A percentile compares a stretch with the other conserved stretches of the same genome.
These are phyloP conservation scores for Suillus paluster DNA, from an alignment of 768 basidiomycete genomes.

Conservation along the genomic window DNA sequence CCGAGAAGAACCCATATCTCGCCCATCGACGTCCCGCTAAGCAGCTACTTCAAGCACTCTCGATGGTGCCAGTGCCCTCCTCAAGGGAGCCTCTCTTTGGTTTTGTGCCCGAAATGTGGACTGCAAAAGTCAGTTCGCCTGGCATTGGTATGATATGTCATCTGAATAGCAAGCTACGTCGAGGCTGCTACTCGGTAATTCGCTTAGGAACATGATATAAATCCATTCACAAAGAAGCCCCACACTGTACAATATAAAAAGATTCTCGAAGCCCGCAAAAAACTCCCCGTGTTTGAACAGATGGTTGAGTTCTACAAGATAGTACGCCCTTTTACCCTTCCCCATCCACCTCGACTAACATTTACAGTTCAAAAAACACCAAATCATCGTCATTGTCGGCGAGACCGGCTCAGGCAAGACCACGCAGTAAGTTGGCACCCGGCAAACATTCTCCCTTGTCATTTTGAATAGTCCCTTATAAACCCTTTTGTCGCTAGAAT, in stretches of 20 bases:
- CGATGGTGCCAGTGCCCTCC: constrained; percentile 20
- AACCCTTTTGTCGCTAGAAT: no score
- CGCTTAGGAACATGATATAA: constrained; percentile 75
- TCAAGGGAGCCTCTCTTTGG: constrained; percentile 70
- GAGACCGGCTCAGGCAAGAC: constrained; percentile 97
- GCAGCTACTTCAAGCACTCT: not conserved
- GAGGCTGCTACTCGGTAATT: not conserved
- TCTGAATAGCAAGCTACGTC: not conserved
- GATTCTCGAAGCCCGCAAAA: constrained; percentile 83
- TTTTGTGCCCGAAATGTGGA: constrained; percentile 72
- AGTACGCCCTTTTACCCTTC: constrained; percentile 50
- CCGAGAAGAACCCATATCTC: no score
- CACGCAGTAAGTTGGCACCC: constrained; percentile 70
- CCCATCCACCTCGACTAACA: not conserved
- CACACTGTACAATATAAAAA: constrained; percentile 68
- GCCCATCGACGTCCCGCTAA: no score
- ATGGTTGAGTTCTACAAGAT: constrained; percentile 93
- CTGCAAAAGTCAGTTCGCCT: constrained; percentile 64
- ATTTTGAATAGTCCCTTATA: no score
- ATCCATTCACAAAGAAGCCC: constrained; percentile 68
- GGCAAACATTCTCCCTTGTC: no score
- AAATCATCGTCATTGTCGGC: constrained; percentile 89
- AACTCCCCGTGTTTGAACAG: constrained; percentile 88
- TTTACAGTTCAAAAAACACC: constrained; percentile 45
- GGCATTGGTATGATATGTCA: constrained; percentile 73